Percentiles rank a stretch among this genome's conserved stretches.
Evolutionary conservation across 2,329 filamentous ascomycete genomes (phyloP).

Genomic region (Botrytis aclada): DNA sequence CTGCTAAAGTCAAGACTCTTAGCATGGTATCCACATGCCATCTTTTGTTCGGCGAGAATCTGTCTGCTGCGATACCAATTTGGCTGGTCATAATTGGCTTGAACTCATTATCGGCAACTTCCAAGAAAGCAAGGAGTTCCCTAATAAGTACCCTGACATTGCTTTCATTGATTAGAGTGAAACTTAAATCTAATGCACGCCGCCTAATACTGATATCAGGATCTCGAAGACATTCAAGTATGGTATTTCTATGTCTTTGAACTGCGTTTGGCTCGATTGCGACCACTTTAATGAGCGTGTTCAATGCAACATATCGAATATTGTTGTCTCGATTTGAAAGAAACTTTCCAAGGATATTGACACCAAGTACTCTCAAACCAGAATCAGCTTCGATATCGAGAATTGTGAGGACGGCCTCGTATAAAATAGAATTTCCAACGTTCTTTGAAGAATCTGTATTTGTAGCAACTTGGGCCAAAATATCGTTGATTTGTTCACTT

Average conservation of each 20-base stretch:
- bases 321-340: slow-evolving; percentile 99
- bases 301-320: slow-evolving; percentile 95
- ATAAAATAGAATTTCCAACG: slow-evolving; percentile 95
- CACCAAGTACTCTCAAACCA: slow-evolving; percentile 85
- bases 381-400: slow-evolving; percentile 98
- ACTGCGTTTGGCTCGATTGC: slow-evolving; percentile 97
- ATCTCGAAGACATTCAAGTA: slow-evolving; percentile 91
- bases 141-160: slow-evolving; percentile 93
- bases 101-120: slow-evolving; percentile 97
- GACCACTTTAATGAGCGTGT: slow-evolving; percentile 96
- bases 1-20: slow-evolving; percentile 85
- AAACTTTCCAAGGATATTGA: slow-evolving; percentile 98
- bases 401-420: slow-evolving; percentile 95
- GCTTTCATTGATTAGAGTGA: slow-evolving; percentile 94
- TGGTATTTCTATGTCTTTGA: slow-evolving; percentile 94
- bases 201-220: slow-evolving; percentile 97
- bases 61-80: slow-evolving; percentile 94
- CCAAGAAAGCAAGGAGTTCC: slow-evolving; percentile 89
- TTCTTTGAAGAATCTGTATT: slow-evolving; percentile 99
- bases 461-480: slow-evolving; percentile 92
- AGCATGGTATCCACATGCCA: slow-evolving; percentile 99
- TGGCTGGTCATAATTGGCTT: slow-evolving; percentile 98
- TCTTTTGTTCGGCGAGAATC: slow-evolving; percentile 92
- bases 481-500: slow-evolving; percentile 98
- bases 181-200: slow-evolving; percentile 93